Evolutionary conservation across 257 asterid species (phyloP), one percentile per base, ranked within the genome.

Genomic region (Datura wrightii): DNA sequence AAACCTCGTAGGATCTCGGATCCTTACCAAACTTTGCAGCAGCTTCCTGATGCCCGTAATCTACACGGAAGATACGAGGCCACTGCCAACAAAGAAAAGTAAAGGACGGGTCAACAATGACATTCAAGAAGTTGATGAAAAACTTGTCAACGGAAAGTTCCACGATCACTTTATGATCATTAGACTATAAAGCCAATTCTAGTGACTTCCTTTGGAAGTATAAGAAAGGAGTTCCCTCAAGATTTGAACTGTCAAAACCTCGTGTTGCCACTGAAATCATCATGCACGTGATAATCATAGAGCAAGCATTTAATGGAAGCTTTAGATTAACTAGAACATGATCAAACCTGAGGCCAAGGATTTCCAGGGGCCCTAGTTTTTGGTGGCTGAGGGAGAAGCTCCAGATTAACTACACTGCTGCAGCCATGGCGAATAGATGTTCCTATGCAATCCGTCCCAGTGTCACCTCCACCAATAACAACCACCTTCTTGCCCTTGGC

Each of bases 401-500:
- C 99, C 10, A 97, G 90, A 85, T 97, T 97, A 42, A 94, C 90
- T 58, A 95, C 16, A 87, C 88, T 88, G 67, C 85, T 94, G 92
- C 99, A 97, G 42, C 99, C 99, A 83, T 97, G 99, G 80, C 99
- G 90, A 66, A 97, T 93, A 48, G 99, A 94, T 54, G 99, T 97
- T 60, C 99, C 99, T 15, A 97, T 94, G 87, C 99, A 97, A 82
- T 97, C 99, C 0, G 99, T 97, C 82, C 99, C 99, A 1, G 99
- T 97, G 87, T 97, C 99, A 82, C 99, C 99, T 76, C 99, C 99
- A 90, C 99, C 99, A 83, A 97, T 97, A 67, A 97, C 99, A 46
- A 95, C 99, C 56, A 97, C 98, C 89, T 93, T 97, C 95, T 95
- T 97, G 79, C 92, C 97, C 91, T 93, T 92, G 14, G 99, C 99